Evolutionary conservation across 2,329 filamentous ascomycete species (phyloP).

Genomic region (Chaetomiaceae sp.): DNA sequence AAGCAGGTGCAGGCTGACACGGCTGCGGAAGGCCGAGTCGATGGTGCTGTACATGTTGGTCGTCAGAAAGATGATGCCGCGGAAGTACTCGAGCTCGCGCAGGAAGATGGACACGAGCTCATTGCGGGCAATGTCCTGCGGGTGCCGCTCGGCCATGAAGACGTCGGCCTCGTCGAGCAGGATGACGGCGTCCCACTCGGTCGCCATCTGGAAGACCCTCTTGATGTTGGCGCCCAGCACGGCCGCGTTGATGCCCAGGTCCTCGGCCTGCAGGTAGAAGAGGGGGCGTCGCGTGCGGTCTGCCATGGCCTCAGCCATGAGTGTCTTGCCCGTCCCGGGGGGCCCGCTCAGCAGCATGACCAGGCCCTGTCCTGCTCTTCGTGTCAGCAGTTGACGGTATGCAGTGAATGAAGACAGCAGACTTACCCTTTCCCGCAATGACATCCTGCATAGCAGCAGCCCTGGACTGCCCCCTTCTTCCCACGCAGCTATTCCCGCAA

Average conservation of each 20-base stretch:
- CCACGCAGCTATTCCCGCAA: slow-evolving; percentile 13
- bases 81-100: slow-evolving; percentile 43
- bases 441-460: slow-evolving; percentile 38
- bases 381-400: background rate
- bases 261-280: slow-evolving; percentile 43
- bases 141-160: slow-evolving; percentile 45
- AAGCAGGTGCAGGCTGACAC: slow-evolving; percentile 44
- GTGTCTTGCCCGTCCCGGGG: slow-evolving; percentile 91
- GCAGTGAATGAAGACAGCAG: no score
- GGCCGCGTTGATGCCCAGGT: slow-evolving; percentile 42
- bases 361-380: slow-evolving; percentile 24
- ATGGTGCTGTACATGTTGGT: slow-evolving; percentile 42
- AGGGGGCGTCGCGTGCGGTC: slow-evolving; percentile 42
- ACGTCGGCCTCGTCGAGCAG: slow-evolving; percentile 52
- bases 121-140: slow-evolving; percentile 44
- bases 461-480: background rate
- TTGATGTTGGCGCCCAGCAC: slow-evolving; percentile 45
- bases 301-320: slow-evolving; percentile 64
- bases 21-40: slow-evolving; percentile 42
- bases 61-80: slow-evolving; percentile 43
- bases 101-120: slow-evolving; percentile 46
- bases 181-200: slow-evolving; percentile 47
- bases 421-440: slow-evolving; percentile 38
- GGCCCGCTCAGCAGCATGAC: slow-evolving; percentile 82
- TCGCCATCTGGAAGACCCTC: slow-evolving; percentile 44